Percentiles rank a stretch among this genome's conserved stretches.
Conservation (phyloP, 2,329 filamentous ascomycete species). For the Aspergillus quadricinctus region DNA sequence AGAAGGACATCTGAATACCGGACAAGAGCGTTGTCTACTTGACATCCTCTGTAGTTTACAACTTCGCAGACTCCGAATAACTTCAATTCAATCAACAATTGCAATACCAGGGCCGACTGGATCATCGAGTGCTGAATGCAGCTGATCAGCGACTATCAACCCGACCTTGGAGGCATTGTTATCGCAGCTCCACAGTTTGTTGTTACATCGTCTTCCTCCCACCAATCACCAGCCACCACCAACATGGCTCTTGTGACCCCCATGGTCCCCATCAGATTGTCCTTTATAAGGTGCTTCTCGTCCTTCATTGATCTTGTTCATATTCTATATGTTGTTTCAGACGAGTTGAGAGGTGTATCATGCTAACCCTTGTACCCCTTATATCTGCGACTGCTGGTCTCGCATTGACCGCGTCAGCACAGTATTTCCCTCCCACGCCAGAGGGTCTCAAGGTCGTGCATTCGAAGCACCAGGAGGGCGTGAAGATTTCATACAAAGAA, state of each 20-base stretch:
- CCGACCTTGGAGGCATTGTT: neutral
- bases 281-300: neutral
- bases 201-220: neutral
- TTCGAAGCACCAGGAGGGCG: conserved; percentile 41
- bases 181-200: neutral
- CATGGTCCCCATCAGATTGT: neutral
- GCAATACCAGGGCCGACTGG: no score
- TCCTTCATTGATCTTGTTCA: neutral
- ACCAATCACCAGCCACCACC: neutral
- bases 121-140: neutral
- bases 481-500: conserved; percentile 46
- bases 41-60: no score
- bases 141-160: neutral
- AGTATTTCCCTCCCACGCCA: conserved; percentile 41
- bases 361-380: conserved; percentile 10
- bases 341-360: neutral
- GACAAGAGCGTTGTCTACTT: no score
- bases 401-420: conserved; percentile 18
- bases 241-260: neutral
- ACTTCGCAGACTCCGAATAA: no score
- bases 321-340: neutral
- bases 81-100: no score
- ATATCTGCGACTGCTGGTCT: conserved; percentile 14
- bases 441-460: conserved; percentile 39
- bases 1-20: no score